phyloP scores from a whole-genome alignment of 2,329 filamentous ascomycete genomes.

The Fusarium proliferatum region DNA sequence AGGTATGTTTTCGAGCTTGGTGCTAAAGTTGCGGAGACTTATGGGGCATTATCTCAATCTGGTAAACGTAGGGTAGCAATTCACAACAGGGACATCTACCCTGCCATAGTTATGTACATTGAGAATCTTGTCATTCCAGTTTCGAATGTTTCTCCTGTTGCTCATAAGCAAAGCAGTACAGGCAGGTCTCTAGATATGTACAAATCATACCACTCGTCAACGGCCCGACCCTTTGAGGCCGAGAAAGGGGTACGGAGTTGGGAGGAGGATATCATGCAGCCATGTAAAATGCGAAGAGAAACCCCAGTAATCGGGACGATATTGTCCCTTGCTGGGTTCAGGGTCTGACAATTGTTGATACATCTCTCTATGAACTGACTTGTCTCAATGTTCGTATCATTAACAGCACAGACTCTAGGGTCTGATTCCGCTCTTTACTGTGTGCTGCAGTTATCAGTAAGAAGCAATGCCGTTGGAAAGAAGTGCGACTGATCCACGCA shows the following conservation, averaged over 20 bases:
- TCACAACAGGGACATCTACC: slow-evolving; percentile 2
- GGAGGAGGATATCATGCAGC: slow-evolving; percentile 21
- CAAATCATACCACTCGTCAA: slow-evolving; percentile 28
- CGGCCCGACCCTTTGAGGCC: slow-evolving; percentile 32
- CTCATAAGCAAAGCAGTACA: background rate
- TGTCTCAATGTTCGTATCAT: slow-evolving; percentile 4
- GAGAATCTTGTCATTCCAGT: slow-evolving; percentile 3
- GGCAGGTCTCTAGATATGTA: background rate
- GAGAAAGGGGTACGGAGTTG: slow-evolving; percentile 20
- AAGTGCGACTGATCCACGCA: slow-evolving; percentile 5
- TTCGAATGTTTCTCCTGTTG: background rate
- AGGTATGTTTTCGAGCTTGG: slow-evolving; percentile 1
- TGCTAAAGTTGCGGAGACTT: slow-evolving; percentile 9
- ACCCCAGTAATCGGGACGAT: slow-evolving; percentile 3
- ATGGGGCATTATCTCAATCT: slow-evolving; percentile 3
- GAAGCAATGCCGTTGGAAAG: slow-evolving; percentile 12
- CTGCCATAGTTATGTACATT: background rate
- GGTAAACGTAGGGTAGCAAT: background rate
- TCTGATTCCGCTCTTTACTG: background rate
- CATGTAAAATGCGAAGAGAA: slow-evolving; percentile 5
- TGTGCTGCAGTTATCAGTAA: background rate
- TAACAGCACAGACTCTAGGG: background rate
- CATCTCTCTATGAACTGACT: slow-evolving; percentile 9
- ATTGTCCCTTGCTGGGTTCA: slow-evolving; percentile 16
- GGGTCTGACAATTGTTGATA: background rate